These are phyloP conservation scores for Perkinsus chesapeaki DNA, from an alignment of 169 alveolate genomes.

Conservation along the genomic window DNA sequence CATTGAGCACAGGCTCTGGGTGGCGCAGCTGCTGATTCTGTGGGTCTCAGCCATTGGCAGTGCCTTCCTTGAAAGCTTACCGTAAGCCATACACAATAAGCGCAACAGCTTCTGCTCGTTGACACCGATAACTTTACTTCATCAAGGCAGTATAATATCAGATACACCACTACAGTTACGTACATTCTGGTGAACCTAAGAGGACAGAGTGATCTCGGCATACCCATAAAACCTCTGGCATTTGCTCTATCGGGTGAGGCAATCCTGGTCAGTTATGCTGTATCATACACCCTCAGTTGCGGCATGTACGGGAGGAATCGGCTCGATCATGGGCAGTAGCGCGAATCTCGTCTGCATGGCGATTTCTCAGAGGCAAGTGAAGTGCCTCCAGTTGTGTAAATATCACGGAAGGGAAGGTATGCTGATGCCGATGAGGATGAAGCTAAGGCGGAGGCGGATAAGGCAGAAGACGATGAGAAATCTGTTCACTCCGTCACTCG, in stretches of 20 bases:
- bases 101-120: too few species aligned
- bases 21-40: background rate
- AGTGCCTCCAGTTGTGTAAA: too few species aligned
- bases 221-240: background rate
- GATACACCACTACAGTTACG: background rate
- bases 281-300: background rate
- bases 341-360: background rate
- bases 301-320: constrained; percentile 7
- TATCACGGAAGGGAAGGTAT: too few species aligned
- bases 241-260: background rate
- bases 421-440: background rate
- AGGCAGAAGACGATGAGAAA: background rate
- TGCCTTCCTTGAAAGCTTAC: constrained; percentile 3
- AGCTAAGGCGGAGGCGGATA: background rate
- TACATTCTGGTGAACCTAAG: background rate
- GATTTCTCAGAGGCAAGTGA: background rate
- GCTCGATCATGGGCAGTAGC: constrained; percentile 7
- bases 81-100: too few species aligned
- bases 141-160: background rate
- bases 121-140: too few species aligned
- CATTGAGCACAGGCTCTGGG: background rate
- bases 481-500: background rate
- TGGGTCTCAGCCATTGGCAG: constrained; percentile 7
- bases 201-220: background rate
- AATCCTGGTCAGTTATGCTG: too few species aligned